Evolutionary conservation across 768 basidiomycete species (phyloP), one percentile per base, ranked within the genome.

Genomic region (Lactarius evosmus): DNA sequence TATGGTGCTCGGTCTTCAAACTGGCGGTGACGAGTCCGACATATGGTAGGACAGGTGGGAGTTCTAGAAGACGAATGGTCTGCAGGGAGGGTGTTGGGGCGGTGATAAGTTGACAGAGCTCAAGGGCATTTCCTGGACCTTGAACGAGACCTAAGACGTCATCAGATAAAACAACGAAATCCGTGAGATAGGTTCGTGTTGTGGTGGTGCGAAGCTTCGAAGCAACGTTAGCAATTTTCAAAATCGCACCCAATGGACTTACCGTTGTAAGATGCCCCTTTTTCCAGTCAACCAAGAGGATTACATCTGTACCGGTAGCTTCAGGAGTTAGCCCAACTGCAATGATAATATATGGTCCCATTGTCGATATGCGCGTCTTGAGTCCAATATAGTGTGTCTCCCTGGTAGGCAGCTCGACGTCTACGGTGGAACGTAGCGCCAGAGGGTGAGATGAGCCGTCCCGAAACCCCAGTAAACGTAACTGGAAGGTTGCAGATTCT

Each of bases 401-500:
- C 34, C 22, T 30, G 29, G 27, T 50, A 11, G 52, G 58, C 16
- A 60, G 54, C 40, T 34, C 34, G 53, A 64, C 56, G 22, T 49
- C 53, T 5, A 59, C 2, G 9, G 32, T 44, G 0, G 40, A 32
- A 17, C n/a, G 40, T 52, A 27, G 34, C 17, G 52, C 52, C 7
- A 46, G 40, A n/a, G 41, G 34, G 30, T 58, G 57, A 36, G 44
- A 41, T 33, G 33, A 46, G 27, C 62, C 62, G 2, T 59, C 27
- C 11, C 19, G 57, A 11, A 63, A 58, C 14, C 11, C 32, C 22
- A 62, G 36, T 22, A 63, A 19, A 14, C 27, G 52, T 29, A 63
- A 46, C 52, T 54, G 57, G 25, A 63, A 58, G n/a, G 57, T 63
- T 16, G 57, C 12, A 4, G 33, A 44, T 16, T 64, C 63, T 32